Base-by-base conservation (phyloP, 2,329 filamentous ascomycete species). In the Emergomyces pasteurianus region DNA sequence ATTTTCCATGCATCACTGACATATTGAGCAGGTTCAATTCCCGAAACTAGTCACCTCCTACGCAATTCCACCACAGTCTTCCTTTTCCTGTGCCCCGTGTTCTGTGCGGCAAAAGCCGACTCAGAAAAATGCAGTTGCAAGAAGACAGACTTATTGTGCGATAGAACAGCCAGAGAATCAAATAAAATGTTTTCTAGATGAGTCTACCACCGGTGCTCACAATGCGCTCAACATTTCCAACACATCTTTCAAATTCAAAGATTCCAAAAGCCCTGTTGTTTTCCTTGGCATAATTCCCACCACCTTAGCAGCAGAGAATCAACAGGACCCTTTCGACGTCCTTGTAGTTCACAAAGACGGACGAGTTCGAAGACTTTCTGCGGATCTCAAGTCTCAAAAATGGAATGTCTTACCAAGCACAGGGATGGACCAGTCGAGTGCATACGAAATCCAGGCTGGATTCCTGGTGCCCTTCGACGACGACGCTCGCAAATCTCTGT, bases 41-140 rank as follows among this genome's bases (percentile, higher is more conserved):
- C 82, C 84, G 9, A 82, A 80, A 66, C 76, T 84, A 9, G 75
- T 83, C 21, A 80, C 81, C 40, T 85, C 83, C 18, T 85, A 86
- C 69, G 81, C 83, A 58, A 74, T 86, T 18, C 82, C 84, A 42
- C 83, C 84, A 34, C 79, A 84, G 67, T 80, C 81, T 28, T 78
- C 76, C 18, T 82, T 86, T 68, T 77, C 78, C 59, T 81, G 81
- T 58, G 75, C 80, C 40, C 83, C 84, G 58, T 83, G 78, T 68
- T 86, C 83, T 28, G 75, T 85, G 52, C 80, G 82, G 69, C 75
- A 77, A 63, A 82, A 80, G 68, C 70, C 75, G 52, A 67, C 72
- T 36, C 75, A 75, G 38, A 57, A 57, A 36, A 75, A 74, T 42
- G 71, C 72, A 12, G 66, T 70, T 2, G 74, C 79, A 1, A 78